These are phyloP conservation scores for Cryptomeria japonica DNA, from an alignment of 75 land plant genomes.

Conservation along the genomic window DNA sequence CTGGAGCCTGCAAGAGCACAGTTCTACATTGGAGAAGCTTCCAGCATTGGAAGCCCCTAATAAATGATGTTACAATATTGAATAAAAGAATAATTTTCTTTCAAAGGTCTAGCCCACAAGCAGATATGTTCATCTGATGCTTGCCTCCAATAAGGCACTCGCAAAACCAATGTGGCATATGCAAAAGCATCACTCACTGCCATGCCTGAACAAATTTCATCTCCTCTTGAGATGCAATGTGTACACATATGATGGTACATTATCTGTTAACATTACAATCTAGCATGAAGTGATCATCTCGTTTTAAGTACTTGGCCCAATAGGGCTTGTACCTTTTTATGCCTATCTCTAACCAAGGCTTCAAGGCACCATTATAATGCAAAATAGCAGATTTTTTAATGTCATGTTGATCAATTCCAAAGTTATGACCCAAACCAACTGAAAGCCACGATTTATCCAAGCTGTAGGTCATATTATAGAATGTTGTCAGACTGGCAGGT, in stretches of 20 bases:
- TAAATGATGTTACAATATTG: constrained; percentile 13
- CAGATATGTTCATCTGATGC: not conserved
- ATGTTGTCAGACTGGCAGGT: constrained; percentile 59
- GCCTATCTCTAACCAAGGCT: constrained; percentile 88
- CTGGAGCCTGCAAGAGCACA: not conserved
- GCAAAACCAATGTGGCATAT: not conserved
- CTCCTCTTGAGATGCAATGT: not conserved
- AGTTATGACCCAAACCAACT: constrained; percentile 62
- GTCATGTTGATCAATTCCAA: constrained; percentile 18
- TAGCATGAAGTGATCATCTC: constrained; percentile 52
- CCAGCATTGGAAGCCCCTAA: constrained; percentile 10
- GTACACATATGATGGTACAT: not conserved
- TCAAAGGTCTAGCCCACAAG: constrained; percentile 1
- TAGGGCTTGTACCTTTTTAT: constrained; percentile 45
- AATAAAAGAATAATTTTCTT: constrained; percentile 15
- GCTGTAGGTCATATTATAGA: constrained; percentile 55
- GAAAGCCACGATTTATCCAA: constrained; percentile 49
- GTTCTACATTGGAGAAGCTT: constrained; percentile 12
- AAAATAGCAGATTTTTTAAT: constrained; percentile 47
- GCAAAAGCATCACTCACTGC: constrained; percentile 1
- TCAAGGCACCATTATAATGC: constrained; percentile 83
- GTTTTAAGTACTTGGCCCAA: constrained; percentile 60
- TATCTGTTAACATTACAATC: constrained; percentile 73
- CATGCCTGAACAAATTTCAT: not conserved
- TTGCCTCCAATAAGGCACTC: constrained; percentile 4